These are phyloP conservation scores for Quercus aquifolioides DNA, from an alignment of 306 rosid genomes.

Conservation along the genomic window DNA sequence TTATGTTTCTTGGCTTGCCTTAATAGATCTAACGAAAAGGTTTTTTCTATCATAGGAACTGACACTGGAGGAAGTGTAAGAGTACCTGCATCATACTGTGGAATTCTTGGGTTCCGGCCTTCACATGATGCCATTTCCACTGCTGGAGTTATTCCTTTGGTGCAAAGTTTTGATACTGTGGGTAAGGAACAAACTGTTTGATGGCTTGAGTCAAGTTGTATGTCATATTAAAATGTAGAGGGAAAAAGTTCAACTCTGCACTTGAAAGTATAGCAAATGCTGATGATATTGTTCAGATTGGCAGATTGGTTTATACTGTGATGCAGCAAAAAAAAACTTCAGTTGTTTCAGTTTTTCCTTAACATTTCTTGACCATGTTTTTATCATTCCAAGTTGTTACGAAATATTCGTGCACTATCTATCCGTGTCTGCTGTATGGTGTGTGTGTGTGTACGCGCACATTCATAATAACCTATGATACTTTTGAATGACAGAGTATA, in stretches of 20 bases:
- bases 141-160: conserved; percentile 77
- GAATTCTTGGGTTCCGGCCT: conserved; percentile 90
- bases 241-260: not conserved
- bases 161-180: conserved; percentile 88
- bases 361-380: not conserved
- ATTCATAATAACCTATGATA: not conserved
- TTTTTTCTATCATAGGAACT: conserved; percentile 52
- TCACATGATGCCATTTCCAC: conserved; percentile 67
- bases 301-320: not conserved
- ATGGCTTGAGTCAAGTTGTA: conserved; percentile 5
- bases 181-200: conserved; percentile 45
- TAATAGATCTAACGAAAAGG: not conserved
- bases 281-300: not conserved
- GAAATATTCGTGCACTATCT: not conserved
- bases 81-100: conserved; percentile 89
- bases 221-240: not conserved
- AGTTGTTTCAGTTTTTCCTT: not conserved
- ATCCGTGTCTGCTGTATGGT: not conserved
- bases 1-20: conserved; percentile 5
- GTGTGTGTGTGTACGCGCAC: not conserved
- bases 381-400: not conserved
- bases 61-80: conserved; percentile 97
- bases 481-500: not conserved
- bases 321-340: not conserved
- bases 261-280: not conserved